A percentile compares a stretch with the other conserved stretches of the same genome.
Evolutionary conservation across 495 filamentous ascomycete species (phyloP).

Genomic region (Aspergillus sclerotiicarbonarius): DNA sequence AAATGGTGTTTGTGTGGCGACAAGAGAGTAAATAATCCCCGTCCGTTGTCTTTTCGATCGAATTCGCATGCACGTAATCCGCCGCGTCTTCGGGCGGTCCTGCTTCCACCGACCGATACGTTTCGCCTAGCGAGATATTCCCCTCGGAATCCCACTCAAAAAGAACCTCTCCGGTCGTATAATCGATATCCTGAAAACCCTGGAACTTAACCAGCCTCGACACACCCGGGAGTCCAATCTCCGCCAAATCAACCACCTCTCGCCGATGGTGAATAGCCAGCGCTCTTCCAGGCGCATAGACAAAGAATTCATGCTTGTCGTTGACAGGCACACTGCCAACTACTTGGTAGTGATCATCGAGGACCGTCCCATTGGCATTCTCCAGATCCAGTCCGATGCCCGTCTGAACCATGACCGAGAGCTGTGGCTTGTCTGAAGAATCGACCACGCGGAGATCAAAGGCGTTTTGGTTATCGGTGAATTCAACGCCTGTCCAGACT

Average conservation of each 20-base stretch:
- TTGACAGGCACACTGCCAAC: not conserved
- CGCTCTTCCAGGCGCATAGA: conserved; percentile 16
- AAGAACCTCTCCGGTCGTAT: conserved; percentile 20
- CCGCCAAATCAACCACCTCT: conserved; percentile 12
- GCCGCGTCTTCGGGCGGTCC: not conserved
- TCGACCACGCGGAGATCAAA: conserved; percentile 1
- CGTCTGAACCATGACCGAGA: conserved; percentile 4
- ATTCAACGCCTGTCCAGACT: conserved; percentile 6
- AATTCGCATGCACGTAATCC: conserved; percentile 34
- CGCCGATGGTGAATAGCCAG: conserved; percentile 11
- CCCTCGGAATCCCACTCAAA: conserved; percentile 30
- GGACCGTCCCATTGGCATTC: not conserved
- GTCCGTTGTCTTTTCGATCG: conserved; percentile 23
- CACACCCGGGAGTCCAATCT: conserved; percentile 14
- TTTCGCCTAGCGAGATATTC: conserved; percentile 20
- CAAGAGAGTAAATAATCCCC: conserved; percentile 54
- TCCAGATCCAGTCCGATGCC: not conserved
- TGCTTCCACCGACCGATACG: conserved; percentile 4
- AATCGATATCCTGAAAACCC: conserved; percentile 28
- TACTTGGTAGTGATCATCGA: not conserved
- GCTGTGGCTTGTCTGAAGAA: not conserved
- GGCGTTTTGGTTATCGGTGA: conserved; percentile 6
- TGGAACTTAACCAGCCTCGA: conserved; percentile 21
- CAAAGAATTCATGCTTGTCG: conserved; percentile 29
- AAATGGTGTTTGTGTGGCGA: conserved; percentile 46